Evolutionary conservation across 106 monocot species (phyloP), one percentile per base, ranked within the genome.

Genomic region (Xerophyta viscosa): DNA sequence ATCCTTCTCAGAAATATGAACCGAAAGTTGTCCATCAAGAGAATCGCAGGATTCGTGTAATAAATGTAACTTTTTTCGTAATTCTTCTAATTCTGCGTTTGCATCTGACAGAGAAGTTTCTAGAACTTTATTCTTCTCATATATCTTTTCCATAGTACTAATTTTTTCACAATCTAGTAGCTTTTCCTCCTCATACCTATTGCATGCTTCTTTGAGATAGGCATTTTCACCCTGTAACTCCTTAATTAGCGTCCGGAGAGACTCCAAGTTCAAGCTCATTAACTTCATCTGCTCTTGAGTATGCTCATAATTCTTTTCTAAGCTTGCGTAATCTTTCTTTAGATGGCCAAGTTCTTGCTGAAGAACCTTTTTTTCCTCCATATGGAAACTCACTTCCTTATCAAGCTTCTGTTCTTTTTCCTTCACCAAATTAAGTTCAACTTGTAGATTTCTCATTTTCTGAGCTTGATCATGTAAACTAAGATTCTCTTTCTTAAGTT

Each of bases 301-400:
- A 36, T 28, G 41, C 49, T 37, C 14, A 27, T 85, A 56, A 18
- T 46, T 75, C 33, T 21, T 37, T 3, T 69, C 79, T 20, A 71
- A 62, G 51, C 69, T 65, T 57, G 46, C 57, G 43, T n/a, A 57
- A 24, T 72, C 61, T 39, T 68, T 60, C 41, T 72, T 76, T n/a
- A 76, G 29, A 62, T 6, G 51, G 33, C 26, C 50, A 46, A 85
- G 48, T 41, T 76, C 76, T 52, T 65, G 31, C 57, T 66, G 75
- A 62, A 69, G 60, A 66, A 49, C 15, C 37, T 65, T 64, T 31
- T 57, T 87, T 55, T 81, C 74, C 19, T 77, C 67, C 18, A 61
- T 6, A 48, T 61, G 59, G 11, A 50, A 22, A 2, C 29, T 57
- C 21, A 68, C 44, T 62, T 81, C 73, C 46, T 67, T 50, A 53